Evolutionary conservation across 192 early-diverging fungal species (phyloP).

Genomic region (Entomortierella lignicola): DNA sequence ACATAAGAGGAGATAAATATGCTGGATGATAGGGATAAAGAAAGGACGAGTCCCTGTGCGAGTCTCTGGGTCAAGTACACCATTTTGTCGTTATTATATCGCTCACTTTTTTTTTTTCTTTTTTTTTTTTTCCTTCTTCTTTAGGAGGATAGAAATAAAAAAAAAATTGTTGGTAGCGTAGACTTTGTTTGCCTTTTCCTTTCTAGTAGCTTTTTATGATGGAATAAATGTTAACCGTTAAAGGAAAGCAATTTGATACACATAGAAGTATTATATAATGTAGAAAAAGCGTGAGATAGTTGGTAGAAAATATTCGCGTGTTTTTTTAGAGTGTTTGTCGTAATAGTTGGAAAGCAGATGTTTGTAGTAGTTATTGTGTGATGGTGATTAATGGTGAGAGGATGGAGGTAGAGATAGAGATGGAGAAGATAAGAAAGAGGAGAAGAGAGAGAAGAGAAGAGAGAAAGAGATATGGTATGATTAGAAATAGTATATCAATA

Average conservation of each 20-base stretch:
- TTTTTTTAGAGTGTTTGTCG: no score
- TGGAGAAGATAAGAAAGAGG: background rate
- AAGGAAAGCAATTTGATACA: background rate
- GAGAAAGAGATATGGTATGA: conserved; percentile 2
- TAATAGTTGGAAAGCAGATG: background rate
- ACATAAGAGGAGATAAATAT: conserved; percentile 16
- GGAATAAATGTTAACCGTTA: conserved; percentile 12
- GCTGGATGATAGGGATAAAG: conserved; percentile 22
- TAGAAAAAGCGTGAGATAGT: no score
- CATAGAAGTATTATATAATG: no score
- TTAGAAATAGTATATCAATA: background rate
- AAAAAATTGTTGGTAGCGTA: background rate
- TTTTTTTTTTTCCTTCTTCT: no score
- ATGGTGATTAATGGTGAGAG: background rate
- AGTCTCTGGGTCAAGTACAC: conserved; percentile 13
- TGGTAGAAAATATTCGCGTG: no score
- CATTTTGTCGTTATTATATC: background rate
- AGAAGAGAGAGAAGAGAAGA: conserved; percentile 3
- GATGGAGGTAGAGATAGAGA: background rate
- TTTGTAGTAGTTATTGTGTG: background rate
- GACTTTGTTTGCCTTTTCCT: conserved; percentile 48
- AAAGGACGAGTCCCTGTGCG: conserved; percentile 25
- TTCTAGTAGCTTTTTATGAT: conserved; percentile 5
- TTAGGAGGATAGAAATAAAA: background rate
- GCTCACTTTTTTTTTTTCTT: background rate